Percentiles rank a stretch among this genome's conserved stretches.
phyloP scores from a whole-genome alignment of 257 asterid species.

The Solanum neorickii region DNA sequence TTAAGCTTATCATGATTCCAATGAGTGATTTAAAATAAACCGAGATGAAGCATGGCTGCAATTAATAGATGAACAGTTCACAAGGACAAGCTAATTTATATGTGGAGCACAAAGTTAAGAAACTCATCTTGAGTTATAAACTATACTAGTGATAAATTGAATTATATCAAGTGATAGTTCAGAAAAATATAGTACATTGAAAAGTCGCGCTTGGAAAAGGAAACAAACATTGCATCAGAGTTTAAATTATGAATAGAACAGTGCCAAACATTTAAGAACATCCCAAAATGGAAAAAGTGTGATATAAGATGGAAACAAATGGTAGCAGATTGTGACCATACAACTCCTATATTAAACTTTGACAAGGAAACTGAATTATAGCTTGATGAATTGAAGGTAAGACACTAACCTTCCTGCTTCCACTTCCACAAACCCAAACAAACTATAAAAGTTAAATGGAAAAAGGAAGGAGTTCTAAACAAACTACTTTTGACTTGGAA shows the following conservation, averaged over 20 bases:
- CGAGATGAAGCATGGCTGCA: background rate
- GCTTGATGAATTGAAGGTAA: background rate
- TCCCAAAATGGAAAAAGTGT: background rate
- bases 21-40: background rate
- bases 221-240: background rate
- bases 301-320: background rate
- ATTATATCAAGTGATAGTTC: background rate
- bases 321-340: background rate
- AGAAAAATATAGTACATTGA: background rate
- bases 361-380: background rate
- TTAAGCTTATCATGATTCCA: background rate
- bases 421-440: too few relatives aligned
- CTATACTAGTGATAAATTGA: background rate
- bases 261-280: background rate
- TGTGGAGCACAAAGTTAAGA: background rate
- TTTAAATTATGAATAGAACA: background rate
- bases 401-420: background rate
- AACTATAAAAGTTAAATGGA: too few relatives aligned
- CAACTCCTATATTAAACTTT: background rate
- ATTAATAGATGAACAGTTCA: background rate
- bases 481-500: too few relatives aligned
- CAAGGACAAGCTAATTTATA: background rate
- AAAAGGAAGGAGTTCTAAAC: too few relatives aligned
- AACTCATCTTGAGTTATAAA: background rate
- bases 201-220: background rate